These are phyloP conservation scores for Trichoderma koningii DNA, from an alignment of 2,329 filamentous ascomycete species.

Conservation along the genomic window DNA sequence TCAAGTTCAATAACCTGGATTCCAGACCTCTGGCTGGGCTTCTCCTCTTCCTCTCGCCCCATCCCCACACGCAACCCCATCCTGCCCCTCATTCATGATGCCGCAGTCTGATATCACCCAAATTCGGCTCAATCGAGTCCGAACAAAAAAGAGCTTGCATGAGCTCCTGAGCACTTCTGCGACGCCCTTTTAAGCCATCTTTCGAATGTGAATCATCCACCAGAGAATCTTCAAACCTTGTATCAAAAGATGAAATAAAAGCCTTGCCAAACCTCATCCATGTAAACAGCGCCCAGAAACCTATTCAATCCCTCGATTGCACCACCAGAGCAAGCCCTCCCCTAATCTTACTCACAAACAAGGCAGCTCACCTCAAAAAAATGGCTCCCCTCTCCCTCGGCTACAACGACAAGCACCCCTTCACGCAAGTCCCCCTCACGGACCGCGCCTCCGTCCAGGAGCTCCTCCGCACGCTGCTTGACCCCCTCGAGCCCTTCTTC, in stretches of 20 bases:
- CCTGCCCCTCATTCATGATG: constrained; percentile 23
- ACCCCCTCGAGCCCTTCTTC: constrained; percentile 72
- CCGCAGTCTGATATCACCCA: constrained; percentile 24
- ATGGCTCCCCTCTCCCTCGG: constrained; percentile 44
- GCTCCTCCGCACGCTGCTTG: constrained; percentile 64
- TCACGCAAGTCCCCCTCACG: constrained; percentile 53
- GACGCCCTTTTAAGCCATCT: background rate
- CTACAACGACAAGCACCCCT: constrained; percentile 57
- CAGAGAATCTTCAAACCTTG: background rate
- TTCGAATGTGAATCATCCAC: background rate
- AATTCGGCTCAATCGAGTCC: constrained; percentile 21
- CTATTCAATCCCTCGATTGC: background rate
- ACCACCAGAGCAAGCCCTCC: background rate
- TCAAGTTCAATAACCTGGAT: background rate
- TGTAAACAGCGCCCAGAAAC: background rate
- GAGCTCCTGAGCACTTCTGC: background rate
- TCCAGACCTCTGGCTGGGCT: background rate
- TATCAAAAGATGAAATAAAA: background rate
- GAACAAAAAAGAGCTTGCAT: constrained; percentile 13
- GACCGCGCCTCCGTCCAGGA: constrained; percentile 52
- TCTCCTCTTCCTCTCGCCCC: constrained; percentile 14
- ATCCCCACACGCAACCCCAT: constrained; percentile 18
- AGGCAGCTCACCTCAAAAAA: background rate
- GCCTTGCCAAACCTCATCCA: background rate
- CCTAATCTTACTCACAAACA: no score